These are phyloP conservation scores for Vararia minispora DNA, from an alignment of 768 basidiomycete species.

Conservation along the genomic window DNA sequence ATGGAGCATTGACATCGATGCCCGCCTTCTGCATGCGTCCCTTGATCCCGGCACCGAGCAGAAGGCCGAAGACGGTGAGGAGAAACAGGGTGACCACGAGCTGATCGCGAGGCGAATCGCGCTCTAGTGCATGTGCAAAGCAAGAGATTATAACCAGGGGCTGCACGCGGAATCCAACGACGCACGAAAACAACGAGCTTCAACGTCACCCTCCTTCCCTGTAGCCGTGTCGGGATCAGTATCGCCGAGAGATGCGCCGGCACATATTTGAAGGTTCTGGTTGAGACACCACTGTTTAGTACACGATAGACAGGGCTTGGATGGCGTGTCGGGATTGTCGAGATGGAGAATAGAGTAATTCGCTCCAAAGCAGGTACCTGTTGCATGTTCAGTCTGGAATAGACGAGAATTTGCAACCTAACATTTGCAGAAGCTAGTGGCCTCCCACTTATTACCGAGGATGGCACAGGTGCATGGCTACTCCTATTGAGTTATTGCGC, in stretches of 20 bases:
- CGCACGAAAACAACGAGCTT: slow-evolving; percentile 93
- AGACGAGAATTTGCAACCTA: slow-evolving; percentile 13
- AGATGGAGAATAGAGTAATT: slow-evolving; percentile 83
- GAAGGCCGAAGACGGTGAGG: slow-evolving; percentile 74
- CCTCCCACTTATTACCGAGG: slow-evolving; percentile 68
- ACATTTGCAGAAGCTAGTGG: slow-evolving; percentile 91
- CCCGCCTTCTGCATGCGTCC: slow-evolving; percentile 74
- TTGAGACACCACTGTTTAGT: slow-evolving; percentile 95
- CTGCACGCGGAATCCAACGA: slow-evolving; percentile 16
- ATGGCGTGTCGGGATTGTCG: slow-evolving; percentile 70
- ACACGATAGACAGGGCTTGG: slow-evolving; percentile 86
- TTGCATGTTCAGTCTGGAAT: slow-evolving; percentile 1
- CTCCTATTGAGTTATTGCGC: neutral
- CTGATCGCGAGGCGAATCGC: slow-evolving; percentile 93
- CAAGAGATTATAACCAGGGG: slow-evolving; percentile 18
- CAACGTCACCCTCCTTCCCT: slow-evolving; percentile 91
- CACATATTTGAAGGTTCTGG: slow-evolving; percentile 78
- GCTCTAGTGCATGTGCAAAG: too few species aligned
- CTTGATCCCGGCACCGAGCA: slow-evolving; percentile 79
- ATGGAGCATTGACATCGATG: slow-evolving; percentile 48
- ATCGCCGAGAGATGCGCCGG: slow-evolving; percentile 72
- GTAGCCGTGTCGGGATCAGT: slow-evolving; percentile 88
- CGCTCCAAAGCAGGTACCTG: slow-evolving; percentile 85
- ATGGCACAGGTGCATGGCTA: slow-evolving; percentile 31
- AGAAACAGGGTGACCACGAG: slow-evolving; percentile 87